These are phyloP conservation scores for Zygosaccharomyces gambellarensis DNA, from an alignment of 805 yeast species.

Conservation along the genomic window DNA sequence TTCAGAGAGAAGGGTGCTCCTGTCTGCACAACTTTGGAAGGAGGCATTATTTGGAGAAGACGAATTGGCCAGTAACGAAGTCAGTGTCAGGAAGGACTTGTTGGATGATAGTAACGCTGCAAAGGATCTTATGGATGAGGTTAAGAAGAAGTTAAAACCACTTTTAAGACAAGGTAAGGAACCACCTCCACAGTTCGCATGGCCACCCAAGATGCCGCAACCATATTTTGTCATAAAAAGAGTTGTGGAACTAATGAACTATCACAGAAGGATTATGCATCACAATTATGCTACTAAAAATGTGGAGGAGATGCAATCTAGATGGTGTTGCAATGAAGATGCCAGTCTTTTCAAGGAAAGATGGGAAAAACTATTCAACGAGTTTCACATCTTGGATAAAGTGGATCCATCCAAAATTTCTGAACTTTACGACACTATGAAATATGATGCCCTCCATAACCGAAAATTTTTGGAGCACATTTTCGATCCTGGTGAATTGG, in stretches of 20 bases:
- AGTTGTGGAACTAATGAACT: conserved; percentile 93
- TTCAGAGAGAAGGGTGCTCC: conserved; percentile 90
- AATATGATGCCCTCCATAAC: conserved; percentile 94
- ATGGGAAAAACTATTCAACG: conserved; percentile 95
- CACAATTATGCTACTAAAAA: conserved; percentile 67
- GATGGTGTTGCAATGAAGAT: conserved; percentile 98
- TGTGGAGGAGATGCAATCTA: conserved; percentile 60
- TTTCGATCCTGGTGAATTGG: conserved; percentile 55
- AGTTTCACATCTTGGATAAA: conserved; percentile 86
- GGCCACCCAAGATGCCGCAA: conserved; percentile 98
- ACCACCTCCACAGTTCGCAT: conserved; percentile 95
- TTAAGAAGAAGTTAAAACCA: conserved; percentile 93
- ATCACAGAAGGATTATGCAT: conserved; percentile 78
- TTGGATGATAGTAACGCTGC: conserved; percentile 98
- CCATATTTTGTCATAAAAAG: conserved; percentile 91
- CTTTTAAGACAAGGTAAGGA: conserved; percentile 90
- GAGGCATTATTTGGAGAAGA: conserved; percentile 69
- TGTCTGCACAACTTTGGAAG: conserved; percentile 86
- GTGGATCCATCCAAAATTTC: conserved; percentile 97
- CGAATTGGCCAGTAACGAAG: conserved; percentile 68
- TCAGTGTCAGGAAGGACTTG: conserved; percentile 81
- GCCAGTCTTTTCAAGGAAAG: conserved; percentile 85
- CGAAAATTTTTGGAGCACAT: conserved; percentile 80
- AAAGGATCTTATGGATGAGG: conserved; percentile 95
- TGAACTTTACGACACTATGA: conserved; percentile 96